These are phyloP conservation scores for Prinsepia uniflora DNA, from an alignment of 306 rosid species.

Conservation along the genomic window DNA sequence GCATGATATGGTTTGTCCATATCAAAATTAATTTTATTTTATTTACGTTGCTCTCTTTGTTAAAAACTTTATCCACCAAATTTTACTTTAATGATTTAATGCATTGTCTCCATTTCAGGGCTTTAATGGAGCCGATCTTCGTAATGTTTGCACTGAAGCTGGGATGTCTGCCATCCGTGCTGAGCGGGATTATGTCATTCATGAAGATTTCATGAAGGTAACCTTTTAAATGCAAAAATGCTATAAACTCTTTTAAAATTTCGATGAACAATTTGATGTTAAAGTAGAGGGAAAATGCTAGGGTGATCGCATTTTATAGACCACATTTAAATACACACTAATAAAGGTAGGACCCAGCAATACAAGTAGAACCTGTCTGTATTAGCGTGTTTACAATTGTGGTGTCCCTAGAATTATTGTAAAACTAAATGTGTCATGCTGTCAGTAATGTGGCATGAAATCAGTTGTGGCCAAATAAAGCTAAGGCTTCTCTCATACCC, in stretches of 20 bases:
- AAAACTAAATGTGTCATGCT: neutral
- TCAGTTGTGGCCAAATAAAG: neutral
- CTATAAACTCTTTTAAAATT: too few relatives aligned
- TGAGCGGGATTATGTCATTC: slow-evolving; percentile 92
- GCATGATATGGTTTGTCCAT: slow-evolving; percentile 10
- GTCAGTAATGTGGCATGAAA: neutral
- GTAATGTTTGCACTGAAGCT: slow-evolving; percentile 97
- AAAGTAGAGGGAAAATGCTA: too few relatives aligned
- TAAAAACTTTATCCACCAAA: too few relatives aligned
- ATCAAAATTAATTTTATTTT: too few relatives aligned
- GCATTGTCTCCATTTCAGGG: slow-evolving; percentile 46
- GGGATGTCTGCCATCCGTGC: slow-evolving; percentile 98
- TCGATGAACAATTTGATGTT: neutral
- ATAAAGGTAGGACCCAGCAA: too few relatives aligned
- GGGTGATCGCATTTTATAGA: too few relatives aligned
- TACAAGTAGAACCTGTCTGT: too few relatives aligned
- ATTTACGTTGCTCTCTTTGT: too few relatives aligned
- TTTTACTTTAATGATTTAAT: slow-evolving; percentile 9
- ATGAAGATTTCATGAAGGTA: slow-evolving; percentile 98
- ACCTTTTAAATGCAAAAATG: neutral
- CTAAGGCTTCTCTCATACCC: neutral
- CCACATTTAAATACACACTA: too few relatives aligned
- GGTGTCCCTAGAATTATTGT: neutral
- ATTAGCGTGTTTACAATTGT: too few relatives aligned
- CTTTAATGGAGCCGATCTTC: slow-evolving; percentile 92